A percentile compares a stretch with the other conserved stretches of the same genome.
These are phyloP conservation scores for Ganoderma sp. DNA, from an alignment of 1,284 basidiomycete genomes.

Conservation along the genomic window DNA sequence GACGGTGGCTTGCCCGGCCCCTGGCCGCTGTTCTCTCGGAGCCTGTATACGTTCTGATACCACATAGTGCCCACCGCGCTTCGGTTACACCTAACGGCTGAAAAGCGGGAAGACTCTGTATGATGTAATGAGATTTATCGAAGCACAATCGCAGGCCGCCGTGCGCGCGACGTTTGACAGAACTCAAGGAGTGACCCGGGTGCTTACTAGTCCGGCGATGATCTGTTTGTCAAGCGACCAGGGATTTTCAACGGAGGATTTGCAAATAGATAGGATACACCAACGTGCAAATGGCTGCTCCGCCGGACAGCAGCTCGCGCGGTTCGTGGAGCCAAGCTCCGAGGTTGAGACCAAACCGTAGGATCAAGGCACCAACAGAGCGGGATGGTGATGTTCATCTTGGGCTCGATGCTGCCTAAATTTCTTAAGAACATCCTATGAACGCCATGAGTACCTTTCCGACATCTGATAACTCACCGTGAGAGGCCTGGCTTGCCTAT, in stretches of 20 bases:
- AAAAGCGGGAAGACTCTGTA: not conserved
- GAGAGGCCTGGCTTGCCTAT: not conserved
- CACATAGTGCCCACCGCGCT: not conserved
- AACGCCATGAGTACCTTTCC: not conserved
- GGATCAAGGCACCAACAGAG: conserved; percentile 4
- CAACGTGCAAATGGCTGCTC: not conserved
- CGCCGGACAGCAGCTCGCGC: not conserved
- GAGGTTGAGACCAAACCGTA: conserved; percentile 5
- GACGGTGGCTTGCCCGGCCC: not conserved
- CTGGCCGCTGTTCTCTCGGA: not conserved
- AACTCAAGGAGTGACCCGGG: not conserved
- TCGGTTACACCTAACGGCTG: not conserved
- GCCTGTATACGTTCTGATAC: not conserved
- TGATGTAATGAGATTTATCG: not conserved
- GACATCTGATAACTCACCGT: not conserved
- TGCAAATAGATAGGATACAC: not conserved
- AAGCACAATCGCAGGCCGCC: not conserved
- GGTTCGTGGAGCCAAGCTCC: not conserved
- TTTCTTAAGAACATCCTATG: not conserved
- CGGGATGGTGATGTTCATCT: conserved; percentile 1
- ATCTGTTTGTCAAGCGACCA: not conserved
- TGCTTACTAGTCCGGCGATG: not conserved
- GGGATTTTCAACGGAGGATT: not conserved
- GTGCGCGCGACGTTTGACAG: conserved; percentile 2
- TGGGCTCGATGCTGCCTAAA: conserved; percentile 1